Percentiles rank a stretch among this genome's conserved stretches.
Conservation (phyloP, 2,329 filamentous ascomycete genomes). For the Penicillium sp. region DNA sequence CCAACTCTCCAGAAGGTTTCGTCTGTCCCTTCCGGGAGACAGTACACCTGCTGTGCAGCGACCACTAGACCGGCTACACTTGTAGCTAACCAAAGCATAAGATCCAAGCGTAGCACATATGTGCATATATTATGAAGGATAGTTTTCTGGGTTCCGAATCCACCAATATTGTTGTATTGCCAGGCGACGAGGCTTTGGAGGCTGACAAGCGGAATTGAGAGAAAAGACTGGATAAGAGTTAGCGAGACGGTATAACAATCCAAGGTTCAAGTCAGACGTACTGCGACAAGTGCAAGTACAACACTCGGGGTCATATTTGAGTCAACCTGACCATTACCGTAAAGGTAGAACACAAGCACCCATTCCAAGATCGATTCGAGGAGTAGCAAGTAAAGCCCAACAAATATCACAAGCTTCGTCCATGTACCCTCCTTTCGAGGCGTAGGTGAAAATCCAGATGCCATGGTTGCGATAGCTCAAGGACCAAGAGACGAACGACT, state of each 20-base stretch:
- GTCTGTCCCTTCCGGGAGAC: constrained; percentile 27
- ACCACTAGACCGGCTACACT: constrained; percentile 38
- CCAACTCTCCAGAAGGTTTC: constrained; percentile 36
- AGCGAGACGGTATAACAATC: neutral
- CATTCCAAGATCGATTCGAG: constrained; percentile 36
- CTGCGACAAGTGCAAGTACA: constrained; percentile 35
- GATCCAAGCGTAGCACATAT: constrained; percentile 35
- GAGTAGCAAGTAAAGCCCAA: constrained; percentile 35
- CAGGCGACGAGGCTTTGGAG: constrained; percentile 41
- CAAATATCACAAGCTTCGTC: constrained; percentile 37
- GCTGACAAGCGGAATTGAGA: constrained; percentile 36
- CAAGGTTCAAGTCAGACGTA: constrained; percentile 20
- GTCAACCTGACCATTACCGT: constrained; percentile 34
- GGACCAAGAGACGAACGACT: neutral
- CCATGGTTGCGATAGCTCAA: constrained; percentile 11
- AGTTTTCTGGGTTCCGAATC: constrained; percentile 31
- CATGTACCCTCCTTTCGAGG: constrained; percentile 31
- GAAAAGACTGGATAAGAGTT: constrained; percentile 29
- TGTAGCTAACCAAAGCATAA: constrained; percentile 38
- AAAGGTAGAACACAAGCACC: constrained; percentile 36
- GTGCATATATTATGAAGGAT: constrained; percentile 34
- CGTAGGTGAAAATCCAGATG: constrained; percentile 12
- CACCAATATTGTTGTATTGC: constrained; percentile 35
- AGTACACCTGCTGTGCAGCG: constrained; percentile 35
- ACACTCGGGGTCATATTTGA: constrained; percentile 39